Conservation (phyloP, 2,329 filamentous ascomycete species). For the Clathrospora elynae region DNA sequence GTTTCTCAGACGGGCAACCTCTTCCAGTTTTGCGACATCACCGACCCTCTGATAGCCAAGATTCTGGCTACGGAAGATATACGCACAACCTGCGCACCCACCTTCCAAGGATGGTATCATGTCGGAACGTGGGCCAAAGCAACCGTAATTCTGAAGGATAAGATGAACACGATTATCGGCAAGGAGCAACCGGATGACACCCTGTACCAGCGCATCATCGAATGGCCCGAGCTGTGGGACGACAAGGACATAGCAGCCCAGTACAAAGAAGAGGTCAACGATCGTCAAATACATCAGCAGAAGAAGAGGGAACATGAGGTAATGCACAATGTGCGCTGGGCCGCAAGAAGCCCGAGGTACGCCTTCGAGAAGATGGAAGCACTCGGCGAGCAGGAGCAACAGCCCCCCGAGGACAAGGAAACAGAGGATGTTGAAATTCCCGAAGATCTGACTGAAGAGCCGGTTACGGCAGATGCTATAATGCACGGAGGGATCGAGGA, state of each 20-base stretch:
- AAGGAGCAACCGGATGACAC: conserved; percentile 41
- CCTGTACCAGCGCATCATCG: conserved; percentile 38
- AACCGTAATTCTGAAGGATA: conserved; percentile 85
- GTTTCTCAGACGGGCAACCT: conserved; percentile 82
- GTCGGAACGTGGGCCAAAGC: conserved; percentile 82
- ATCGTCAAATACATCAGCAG: conserved; percentile 29
- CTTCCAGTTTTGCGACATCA: conserved; percentile 93
- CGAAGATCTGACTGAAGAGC: conserved; percentile 40
- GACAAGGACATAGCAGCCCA: conserved; percentile 37
- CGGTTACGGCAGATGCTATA: conserved; percentile 33
- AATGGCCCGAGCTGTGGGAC: conserved; percentile 44
- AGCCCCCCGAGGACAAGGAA: conserved; percentile 19
- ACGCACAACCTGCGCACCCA: conserved; percentile 51
- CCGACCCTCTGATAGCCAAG: conserved; percentile 72
- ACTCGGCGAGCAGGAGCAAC: conserved; percentile 4
- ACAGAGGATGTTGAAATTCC: conserved; percentile 32
- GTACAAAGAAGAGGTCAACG: conserved; percentile 36
- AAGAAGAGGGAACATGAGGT: conserved; percentile 39
- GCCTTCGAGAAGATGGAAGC: conserved; percentile 42
- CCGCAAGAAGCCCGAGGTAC: conserved; percentile 42
- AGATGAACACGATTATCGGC: conserved; percentile 61
- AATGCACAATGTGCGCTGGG: conserved; percentile 41
- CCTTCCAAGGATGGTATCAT: conserved; percentile 78
- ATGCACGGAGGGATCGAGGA: conserved; percentile 28
- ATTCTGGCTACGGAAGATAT: conserved; percentile 68